These are phyloP conservation scores for Melampsora larici-populina DNA, from an alignment of 1,284 basidiomycete species.

Conservation along the genomic window DNA sequence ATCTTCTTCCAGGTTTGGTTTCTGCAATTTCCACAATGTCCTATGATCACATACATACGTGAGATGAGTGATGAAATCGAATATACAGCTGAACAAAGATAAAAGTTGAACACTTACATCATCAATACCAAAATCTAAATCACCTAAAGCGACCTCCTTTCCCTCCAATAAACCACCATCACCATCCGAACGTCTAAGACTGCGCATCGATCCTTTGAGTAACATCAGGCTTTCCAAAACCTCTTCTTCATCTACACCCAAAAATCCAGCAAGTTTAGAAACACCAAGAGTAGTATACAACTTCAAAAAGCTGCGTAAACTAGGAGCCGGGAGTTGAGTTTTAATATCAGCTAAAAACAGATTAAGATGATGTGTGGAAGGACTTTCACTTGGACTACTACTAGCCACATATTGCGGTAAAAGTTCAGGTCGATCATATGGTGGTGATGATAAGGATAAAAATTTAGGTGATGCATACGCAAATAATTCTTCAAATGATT, in stretches of 20 bases:
- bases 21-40: slow-evolving; percentile 33
- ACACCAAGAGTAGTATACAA: slow-evolving; percentile 91
- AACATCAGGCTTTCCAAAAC: slow-evolving; percentile 96
- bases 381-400: slow-evolving; percentile 61
- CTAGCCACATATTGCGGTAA: slow-evolving; percentile 61
- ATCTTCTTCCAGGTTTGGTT: slow-evolving; percentile 37
- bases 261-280: slow-evolving; percentile 83
- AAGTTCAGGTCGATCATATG: slow-evolving; percentile 76
- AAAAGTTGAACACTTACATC: slow-evolving; percentile 62
- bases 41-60: neutral
- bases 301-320: slow-evolving; percentile 85
- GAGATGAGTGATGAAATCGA: neutral
- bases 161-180: slow-evolving; percentile 71
- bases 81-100: neutral
- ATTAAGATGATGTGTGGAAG: slow-evolving; percentile 75
- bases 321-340: slow-evolving; percentile 73
- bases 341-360: slow-evolving; percentile 78
- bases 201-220: slow-evolving; percentile 72
- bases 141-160: slow-evolving; percentile 80
- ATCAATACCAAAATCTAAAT: slow-evolving; percentile 91
- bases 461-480: slow-evolving; percentile 93
- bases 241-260: slow-evolving; percentile 81
- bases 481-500: slow-evolving; percentile 91
- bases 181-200: slow-evolving; percentile 65
- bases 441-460: slow-evolving; percentile 80